phyloP scores from a whole-genome alignment of 345 rosid genomes.

The Salix exigua region DNA sequence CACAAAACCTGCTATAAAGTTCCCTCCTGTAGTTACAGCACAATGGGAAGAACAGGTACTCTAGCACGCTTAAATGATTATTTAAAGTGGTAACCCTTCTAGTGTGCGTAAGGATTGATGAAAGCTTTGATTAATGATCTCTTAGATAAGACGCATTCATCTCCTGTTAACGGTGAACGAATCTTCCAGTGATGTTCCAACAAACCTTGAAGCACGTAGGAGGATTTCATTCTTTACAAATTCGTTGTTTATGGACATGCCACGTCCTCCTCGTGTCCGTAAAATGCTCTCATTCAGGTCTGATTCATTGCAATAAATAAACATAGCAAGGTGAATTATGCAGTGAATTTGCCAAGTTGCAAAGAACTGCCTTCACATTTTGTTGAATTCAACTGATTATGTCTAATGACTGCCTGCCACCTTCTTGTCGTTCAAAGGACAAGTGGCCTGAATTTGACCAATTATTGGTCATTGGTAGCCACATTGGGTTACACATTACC shows the following conservation, averaged over 20 bases:
- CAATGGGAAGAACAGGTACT: slow-evolving; percentile 95
- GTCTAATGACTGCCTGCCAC: background rate
- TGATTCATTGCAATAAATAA: slow-evolving; percentile 4
- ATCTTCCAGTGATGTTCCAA: slow-evolving; percentile 82
- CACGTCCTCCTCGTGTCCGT: slow-evolving; percentile 86
- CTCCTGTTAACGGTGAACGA: slow-evolving; percentile 88
- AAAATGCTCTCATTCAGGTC: slow-evolving; percentile 96
- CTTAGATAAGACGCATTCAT: slow-evolving; percentile 85
- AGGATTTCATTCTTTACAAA: slow-evolving; percentile 90
- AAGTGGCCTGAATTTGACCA: too few relatives aligned
- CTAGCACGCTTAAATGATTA: background rate
- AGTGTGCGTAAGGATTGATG: background rate
- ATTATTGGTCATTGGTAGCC: too few relatives aligned
- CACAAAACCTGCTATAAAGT: slow-evolving; percentile 74
- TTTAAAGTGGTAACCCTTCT: slow-evolving; percentile 2
- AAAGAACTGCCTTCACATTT: too few relatives aligned
- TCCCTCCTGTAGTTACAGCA: slow-evolving; percentile 72
- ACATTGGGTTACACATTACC: too few relatives aligned
- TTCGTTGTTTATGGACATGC: slow-evolving; percentile 97
- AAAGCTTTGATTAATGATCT: slow-evolving; percentile 14
- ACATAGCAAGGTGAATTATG: background rate
- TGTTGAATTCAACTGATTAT: too few relatives aligned
- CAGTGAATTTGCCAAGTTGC: too few relatives aligned
- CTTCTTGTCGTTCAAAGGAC: too few relatives aligned
- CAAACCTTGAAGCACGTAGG: slow-evolving; percentile 95